Conservation (phyloP, 345 rosid genomes). For the Salix dunnii region DNA sequence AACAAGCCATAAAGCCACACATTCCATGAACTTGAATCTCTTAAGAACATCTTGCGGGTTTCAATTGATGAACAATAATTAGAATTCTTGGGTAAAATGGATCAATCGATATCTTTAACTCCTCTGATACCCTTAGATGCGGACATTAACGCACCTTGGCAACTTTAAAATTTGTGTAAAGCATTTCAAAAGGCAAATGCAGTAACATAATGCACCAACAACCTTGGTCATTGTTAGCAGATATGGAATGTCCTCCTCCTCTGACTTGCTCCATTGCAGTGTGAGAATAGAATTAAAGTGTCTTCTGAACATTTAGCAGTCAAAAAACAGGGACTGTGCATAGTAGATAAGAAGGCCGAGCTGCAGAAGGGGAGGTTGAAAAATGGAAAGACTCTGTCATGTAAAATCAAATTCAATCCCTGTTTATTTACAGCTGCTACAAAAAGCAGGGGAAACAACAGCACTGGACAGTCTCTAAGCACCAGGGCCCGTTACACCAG, state of each 20-base stretch:
- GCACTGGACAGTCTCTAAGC: constrained; percentile 21
- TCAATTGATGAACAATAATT: neutral
- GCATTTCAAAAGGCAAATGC: neutral
- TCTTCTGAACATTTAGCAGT: neutral
- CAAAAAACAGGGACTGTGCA: neutral
- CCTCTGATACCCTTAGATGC: neutral
- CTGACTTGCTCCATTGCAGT: neutral
- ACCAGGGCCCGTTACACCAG: constrained; percentile 44
- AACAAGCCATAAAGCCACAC: neutral
- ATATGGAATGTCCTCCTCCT: neutral
- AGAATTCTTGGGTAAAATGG: neutral
- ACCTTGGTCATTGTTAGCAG: neutral
- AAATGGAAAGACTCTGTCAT: constrained; percentile 3
- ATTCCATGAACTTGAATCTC: neutral
- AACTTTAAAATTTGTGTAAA: neutral
- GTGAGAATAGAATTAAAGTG: neutral
- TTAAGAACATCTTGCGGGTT: neutral
- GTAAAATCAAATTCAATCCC: constrained; percentile 29
- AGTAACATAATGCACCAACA: neutral
- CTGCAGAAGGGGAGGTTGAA: neutral
- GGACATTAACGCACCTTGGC: neutral
- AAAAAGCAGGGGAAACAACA: constrained; percentile 20
- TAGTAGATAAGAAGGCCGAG: neutral
- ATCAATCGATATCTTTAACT: neutral
- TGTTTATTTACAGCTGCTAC: constrained; percentile 53